Evolutionary conservation across 202 grass and related monocot genomes (phyloP).

Genomic region (Schoenoplectus tabernaemontani): DNA sequence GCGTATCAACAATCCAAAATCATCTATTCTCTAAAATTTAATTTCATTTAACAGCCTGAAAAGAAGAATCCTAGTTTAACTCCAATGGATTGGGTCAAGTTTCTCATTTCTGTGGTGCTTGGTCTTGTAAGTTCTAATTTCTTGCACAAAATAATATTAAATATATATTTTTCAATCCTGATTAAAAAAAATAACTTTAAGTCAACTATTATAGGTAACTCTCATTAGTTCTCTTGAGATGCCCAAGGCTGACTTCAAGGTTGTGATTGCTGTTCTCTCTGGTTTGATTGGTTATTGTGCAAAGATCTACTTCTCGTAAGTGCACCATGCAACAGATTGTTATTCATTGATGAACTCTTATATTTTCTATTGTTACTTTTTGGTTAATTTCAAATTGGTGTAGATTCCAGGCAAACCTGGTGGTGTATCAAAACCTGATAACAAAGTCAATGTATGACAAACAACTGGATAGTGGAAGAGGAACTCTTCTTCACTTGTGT

Average conservation of each 20-base stretch:
- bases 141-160: background rate
- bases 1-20: background rate
- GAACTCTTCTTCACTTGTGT: slow-evolving; percentile 89
- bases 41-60: slow-evolving; percentile 62
- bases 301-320: slow-evolving; percentile 93
- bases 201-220: slow-evolving; percentile 61
- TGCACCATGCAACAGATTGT: slow-evolving; percentile 1
- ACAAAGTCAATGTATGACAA: slow-evolving; percentile 98
- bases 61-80: slow-evolving; percentile 98
- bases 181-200: background rate
- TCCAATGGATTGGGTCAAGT: slow-evolving; percentile 98
- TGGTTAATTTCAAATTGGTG: slow-evolving; percentile 20
- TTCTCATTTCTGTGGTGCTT: slow-evolving; percentile 85
- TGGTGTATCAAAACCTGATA: slow-evolving; percentile 77
- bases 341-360: background rate
- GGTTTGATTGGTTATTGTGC: slow-evolving; percentile 89
- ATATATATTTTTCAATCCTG: background rate
- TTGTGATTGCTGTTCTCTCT: slow-evolving; percentile 81
- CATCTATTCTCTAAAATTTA: slow-evolving; percentile 1
- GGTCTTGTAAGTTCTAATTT: slow-evolving; percentile 66
- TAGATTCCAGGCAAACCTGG: slow-evolving; percentile 87
- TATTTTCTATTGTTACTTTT: background rate
- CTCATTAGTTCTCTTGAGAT: slow-evolving; percentile 78
- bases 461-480: slow-evolving; percentile 92
- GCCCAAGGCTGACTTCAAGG: slow-evolving; percentile 90